These are phyloP conservation scores for Hapsidospora chrysogenum DNA, from an alignment of 495 filamentous ascomycete species.

Conservation along the genomic window DNA sequence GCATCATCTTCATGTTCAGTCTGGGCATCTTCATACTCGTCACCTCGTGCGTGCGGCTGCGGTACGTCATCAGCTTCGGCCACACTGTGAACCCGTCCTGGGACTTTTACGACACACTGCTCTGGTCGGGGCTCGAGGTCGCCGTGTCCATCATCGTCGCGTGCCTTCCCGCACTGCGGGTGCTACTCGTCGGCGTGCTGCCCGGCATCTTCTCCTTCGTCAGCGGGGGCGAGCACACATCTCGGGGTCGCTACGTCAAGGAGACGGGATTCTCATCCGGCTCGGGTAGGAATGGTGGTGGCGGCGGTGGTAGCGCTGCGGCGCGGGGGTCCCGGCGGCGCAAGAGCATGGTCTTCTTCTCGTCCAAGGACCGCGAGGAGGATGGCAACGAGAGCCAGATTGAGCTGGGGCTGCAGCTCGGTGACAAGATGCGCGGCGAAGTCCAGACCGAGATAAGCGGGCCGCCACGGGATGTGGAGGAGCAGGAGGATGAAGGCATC, in stretches of 20 bases:
- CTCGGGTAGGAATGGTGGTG: too few species aligned
- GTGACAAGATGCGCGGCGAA: background rate
- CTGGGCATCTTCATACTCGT: constrained; percentile 24
- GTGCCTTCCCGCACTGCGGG: constrained; percentile 19
- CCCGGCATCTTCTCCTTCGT: constrained; percentile 11
- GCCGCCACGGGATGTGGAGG: background rate
- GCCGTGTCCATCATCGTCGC: constrained; percentile 20
- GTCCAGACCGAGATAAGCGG: background rate
- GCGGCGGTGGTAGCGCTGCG: background rate
- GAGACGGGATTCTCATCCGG: too few species aligned
- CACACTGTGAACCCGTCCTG: constrained; percentile 19
- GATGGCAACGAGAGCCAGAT: background rate
- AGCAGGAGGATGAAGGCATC: background rate
- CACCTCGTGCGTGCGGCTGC: constrained; percentile 18
- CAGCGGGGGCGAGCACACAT: background rate
- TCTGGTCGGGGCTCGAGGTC: constrained; percentile 23
- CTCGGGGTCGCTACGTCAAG: background rate
- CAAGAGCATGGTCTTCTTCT: background rate
- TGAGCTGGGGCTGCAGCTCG: background rate
- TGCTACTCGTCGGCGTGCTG: constrained; percentile 11
- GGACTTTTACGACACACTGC: constrained; percentile 19
- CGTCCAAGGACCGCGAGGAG: background rate
- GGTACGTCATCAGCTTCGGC: constrained; percentile 16
- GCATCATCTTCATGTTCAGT: constrained; percentile 25
- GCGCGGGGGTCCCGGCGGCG: background rate